A percentile compares a stretch with the other conserved stretches of the same genome.
These are phyloP conservation scores for Malassezia caprae DNA, from an alignment of 1,284 basidiomycete genomes.

Conservation along the genomic window DNA sequence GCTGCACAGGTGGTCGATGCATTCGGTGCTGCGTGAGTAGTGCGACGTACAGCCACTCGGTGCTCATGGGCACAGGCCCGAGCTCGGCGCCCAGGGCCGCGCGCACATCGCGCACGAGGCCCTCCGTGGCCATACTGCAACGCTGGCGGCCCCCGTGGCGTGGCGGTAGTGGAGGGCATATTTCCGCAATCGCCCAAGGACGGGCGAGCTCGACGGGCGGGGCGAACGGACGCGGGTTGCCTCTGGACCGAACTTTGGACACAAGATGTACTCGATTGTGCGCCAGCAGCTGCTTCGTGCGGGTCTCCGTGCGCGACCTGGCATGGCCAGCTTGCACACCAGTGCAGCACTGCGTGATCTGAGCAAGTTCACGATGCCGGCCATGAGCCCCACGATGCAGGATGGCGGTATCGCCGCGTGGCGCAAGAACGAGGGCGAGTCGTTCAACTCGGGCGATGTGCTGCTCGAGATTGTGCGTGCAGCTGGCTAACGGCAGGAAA, in stretches of 20 bases:
- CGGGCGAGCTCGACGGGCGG: neutral
- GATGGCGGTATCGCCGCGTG: constrained; percentile 94
- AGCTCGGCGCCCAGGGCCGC: neutral
- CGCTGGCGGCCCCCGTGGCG: neutral
- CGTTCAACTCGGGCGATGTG: constrained; percentile 81
- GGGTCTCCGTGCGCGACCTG: neutral
- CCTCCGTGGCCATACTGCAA: neutral
- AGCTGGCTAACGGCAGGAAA: constrained; percentile 60
- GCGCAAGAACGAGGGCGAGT: constrained; percentile 93
- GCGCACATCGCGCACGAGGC: neutral
- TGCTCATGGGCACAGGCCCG: constrained; percentile 3
- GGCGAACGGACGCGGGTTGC: neutral
- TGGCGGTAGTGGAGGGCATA: neutral
- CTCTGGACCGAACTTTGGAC: neutral
- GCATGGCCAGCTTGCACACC: constrained; percentile 13
- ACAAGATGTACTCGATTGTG: constrained; percentile 9
- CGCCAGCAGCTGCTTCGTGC: constrained; percentile 9
- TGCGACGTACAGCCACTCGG: constrained; percentile 10
- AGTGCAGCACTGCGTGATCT: constrained; percentile 66
- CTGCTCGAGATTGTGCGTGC: constrained; percentile 76
- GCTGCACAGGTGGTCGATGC: constrained; percentile 4
- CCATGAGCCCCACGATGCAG: constrained; percentile 98
- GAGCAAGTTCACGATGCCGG: constrained; percentile 88
- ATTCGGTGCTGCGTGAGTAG: constrained; percentile 7
- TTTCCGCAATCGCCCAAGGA: constrained; percentile 1